Evolutionary conservation across 305 asterid species (phyloP).

Genomic region (Solanum hybrid): DNA sequence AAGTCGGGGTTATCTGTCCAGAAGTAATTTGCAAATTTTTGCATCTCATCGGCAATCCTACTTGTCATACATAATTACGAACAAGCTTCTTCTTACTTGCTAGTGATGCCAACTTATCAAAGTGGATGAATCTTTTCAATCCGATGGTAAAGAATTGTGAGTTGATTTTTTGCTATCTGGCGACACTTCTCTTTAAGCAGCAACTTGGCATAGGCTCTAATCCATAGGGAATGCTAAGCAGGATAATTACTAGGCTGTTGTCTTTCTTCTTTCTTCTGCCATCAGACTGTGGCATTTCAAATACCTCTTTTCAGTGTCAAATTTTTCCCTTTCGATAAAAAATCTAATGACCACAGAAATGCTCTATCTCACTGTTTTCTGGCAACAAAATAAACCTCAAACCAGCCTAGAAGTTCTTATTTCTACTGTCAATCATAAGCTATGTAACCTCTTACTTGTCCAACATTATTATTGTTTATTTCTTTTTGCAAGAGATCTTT

Average conservation of each 20-base stretch:
- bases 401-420: neutral
- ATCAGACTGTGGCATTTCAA: neutral
- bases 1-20: neutral
- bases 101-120: neutral
- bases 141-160: neutral
- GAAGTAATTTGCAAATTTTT: neutral
- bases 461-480: neutral
- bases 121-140: neutral
- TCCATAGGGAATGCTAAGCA: neutral
- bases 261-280: neutral
- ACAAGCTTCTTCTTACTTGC: neutral
- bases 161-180: neutral
- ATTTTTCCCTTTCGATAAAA: neutral
- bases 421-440: neutral
- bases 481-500: neutral
- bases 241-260: neutral
- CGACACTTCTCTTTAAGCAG: neutral
- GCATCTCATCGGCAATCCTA: neutral
- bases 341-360: neutral
- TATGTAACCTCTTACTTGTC: neutral
- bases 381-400: neutral
- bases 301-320: neutral
- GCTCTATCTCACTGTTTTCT: neutral
- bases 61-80: neutral
- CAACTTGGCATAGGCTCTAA: neutral